Conservation (phyloP, 768 basidiomycete genomes). For the Clitopilus hobsonii region DNA sequence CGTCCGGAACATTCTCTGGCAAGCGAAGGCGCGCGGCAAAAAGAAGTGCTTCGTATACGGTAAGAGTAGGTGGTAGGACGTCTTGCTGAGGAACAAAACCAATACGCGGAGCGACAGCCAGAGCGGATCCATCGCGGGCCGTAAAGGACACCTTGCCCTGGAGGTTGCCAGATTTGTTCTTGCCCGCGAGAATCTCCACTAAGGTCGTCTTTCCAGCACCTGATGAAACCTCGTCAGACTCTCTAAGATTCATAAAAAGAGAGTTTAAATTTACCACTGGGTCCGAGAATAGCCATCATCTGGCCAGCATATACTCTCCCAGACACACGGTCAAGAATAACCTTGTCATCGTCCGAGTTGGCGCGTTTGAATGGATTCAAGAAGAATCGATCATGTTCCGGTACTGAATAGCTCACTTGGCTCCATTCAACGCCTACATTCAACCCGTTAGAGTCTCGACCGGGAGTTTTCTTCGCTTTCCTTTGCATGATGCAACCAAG, state of each 20-base stretch:
- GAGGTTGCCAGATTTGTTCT: slow-evolving; percentile 66
- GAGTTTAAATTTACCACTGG: slow-evolving; percentile 56
- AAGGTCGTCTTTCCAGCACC: slow-evolving; percentile 90
- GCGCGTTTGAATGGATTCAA: slow-evolving; percentile 9
- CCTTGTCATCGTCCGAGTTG: slow-evolving; percentile 42
- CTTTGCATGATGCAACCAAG: slow-evolving; percentile 61
- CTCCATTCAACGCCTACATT: slow-evolving; percentile 66
- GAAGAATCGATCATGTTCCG: slow-evolving; percentile 16
- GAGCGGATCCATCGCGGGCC: slow-evolving; percentile 20
- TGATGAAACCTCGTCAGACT: slow-evolving; percentile 15
- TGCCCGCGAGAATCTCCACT: slow-evolving; percentile 86
- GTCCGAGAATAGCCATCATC: slow-evolving; percentile 90
- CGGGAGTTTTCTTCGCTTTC: slow-evolving; percentile 46
- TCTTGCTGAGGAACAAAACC: slow-evolving; percentile 90
- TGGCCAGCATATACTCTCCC: slow-evolving; percentile 76
- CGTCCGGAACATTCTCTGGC: slow-evolving; percentile 61
- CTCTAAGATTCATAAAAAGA: neutral
- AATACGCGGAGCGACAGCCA: slow-evolving; percentile 41
- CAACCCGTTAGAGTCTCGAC: slow-evolving; percentile 35
- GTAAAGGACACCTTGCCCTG: slow-evolving; percentile 64
- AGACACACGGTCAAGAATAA: slow-evolving; percentile 64
- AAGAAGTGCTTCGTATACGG: slow-evolving; percentile 74
- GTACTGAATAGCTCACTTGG: slow-evolving; percentile 62
- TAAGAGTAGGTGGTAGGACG: slow-evolving; percentile 72
- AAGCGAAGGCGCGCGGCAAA: slow-evolving; percentile 86